Percentiles rank a stretch among this genome's conserved stretches.
Evolutionary conservation across 345 rosid species (phyloP).

Genomic region (Gossypium rotundifolium): DNA sequence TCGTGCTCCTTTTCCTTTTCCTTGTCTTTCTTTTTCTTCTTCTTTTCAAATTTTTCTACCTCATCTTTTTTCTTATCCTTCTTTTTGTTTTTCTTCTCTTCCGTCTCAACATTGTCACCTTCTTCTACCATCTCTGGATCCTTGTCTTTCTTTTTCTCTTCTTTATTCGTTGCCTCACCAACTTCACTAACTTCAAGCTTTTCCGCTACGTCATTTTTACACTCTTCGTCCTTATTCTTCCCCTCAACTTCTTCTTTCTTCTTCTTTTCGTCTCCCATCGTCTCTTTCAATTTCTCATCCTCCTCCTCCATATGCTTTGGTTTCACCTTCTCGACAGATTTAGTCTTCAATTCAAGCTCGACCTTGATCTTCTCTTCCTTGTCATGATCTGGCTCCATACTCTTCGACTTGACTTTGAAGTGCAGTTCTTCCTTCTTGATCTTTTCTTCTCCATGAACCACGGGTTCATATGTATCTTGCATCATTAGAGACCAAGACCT

Average conservation of each 20-base stretch:
- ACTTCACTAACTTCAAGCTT: too few species aligned
- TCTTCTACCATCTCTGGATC: neutral
- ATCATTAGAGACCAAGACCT: conserved; percentile 10
- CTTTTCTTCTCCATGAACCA: conserved; percentile 22
- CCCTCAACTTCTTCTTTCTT: neutral
- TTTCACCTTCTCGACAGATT: conserved; percentile 53
- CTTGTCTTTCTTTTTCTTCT: conserved; percentile 7
- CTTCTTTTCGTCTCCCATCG: too few species aligned
- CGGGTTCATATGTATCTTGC: conserved; percentile 29
- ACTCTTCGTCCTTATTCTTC: neutral
- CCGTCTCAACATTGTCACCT: neutral
- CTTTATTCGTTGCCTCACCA: neutral
- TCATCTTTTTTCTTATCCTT: neutral
- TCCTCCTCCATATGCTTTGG: conserved; percentile 12
- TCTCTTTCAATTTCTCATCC: conserved; percentile 2
- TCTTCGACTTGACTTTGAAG: conserved; percentile 44
- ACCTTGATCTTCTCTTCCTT: conserved; percentile 19
- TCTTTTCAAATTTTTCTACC: neutral
- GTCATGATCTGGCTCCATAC: conserved; percentile 18
- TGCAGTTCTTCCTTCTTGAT: conserved; percentile 50
- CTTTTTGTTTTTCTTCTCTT: neutral
- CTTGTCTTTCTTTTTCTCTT: neutral
- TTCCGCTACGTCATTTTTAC: neutral
- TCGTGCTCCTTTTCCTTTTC: neutral
- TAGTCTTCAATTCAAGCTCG: conserved; percentile 53